These are phyloP conservation scores for Ceratobasidium sp. DNA, from an alignment of 1,284 basidiomycete species.

Conservation along the genomic window DNA sequence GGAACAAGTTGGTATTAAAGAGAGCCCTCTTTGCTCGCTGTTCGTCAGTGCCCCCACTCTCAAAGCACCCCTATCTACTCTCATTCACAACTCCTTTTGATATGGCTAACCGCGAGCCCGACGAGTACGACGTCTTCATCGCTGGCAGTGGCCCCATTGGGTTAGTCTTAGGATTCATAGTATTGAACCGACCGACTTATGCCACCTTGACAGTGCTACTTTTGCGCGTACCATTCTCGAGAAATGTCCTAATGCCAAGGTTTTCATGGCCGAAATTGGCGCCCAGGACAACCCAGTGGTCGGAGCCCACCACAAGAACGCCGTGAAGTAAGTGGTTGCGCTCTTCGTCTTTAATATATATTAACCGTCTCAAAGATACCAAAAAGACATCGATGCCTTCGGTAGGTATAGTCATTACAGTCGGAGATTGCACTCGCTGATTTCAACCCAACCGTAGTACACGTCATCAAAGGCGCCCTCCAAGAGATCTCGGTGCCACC, in stretches of 20 bases:
- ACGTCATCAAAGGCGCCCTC: constrained; percentile 37
- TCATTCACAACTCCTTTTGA: too few species aligned
- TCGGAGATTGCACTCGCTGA: not conserved
- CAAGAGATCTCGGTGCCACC: constrained; percentile 39
- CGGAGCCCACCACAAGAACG: constrained; percentile 40
- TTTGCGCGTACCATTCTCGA: constrained; percentile 38
- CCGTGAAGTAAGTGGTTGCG: constrained; percentile 12
- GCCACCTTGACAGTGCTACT: not conserved
- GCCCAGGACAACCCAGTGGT: constrained; percentile 34
- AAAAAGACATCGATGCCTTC: constrained; percentile 45
- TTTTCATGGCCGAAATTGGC: constrained; percentile 42
- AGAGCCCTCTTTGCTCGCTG: not conserved
- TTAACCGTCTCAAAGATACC: constrained; percentile 26
- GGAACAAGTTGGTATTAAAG: not conserved
- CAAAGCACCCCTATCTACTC: not conserved
- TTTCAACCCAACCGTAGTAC: not conserved
- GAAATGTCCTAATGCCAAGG: not conserved
- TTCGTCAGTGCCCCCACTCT: not conserved
- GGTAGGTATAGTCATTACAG: constrained; percentile 7
- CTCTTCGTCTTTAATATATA: not conserved
- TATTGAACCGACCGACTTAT: not conserved
- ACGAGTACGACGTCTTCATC: constrained; percentile 39
- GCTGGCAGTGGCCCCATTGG: constrained; percentile 43
- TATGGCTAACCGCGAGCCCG: not conserved
- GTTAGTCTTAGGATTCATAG: not conserved